These are phyloP conservation scores for Puccinia coronata DNA, from an alignment of 1,284 basidiomycete genomes.

Conservation along the genomic window DNA sequence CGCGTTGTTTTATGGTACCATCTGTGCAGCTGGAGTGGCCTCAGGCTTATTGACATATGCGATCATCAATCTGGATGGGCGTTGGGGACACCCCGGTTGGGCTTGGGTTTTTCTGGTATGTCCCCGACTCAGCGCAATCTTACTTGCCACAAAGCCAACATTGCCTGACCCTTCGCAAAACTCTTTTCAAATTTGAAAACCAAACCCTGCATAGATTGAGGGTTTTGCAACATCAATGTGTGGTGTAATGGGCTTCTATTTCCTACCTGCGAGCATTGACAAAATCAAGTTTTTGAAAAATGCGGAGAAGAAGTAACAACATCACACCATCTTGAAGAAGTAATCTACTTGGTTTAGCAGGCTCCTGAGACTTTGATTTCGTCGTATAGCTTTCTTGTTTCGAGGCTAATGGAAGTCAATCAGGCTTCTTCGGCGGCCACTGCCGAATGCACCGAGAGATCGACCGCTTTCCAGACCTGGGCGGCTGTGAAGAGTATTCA, in stretches of 20 bases:
- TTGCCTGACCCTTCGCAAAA: neutral
- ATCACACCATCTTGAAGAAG: neutral
- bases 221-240: constrained; percentile 3
- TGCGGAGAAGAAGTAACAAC: neutral
- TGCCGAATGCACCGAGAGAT: neutral
- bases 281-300: neutral
- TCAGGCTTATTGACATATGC: constrained; percentile 30
- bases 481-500: neutral
- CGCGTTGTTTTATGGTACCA: constrained; percentile 17
- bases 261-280: neutral
- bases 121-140: neutral
- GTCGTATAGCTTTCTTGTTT: neutral
- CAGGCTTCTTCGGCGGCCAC: neutral
- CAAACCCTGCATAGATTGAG: neutral
- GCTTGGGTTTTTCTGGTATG: constrained; percentile 38
- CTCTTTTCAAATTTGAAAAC: neutral
- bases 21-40: constrained; percentile 8
- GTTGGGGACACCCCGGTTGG: constrained; percentile 22
- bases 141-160: neutral
- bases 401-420: neutral
- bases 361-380: neutral
- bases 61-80: constrained; percentile 24
- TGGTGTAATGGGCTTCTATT: neutral
- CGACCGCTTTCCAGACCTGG: neutral
- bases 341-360: neutral